Evolutionary conservation across 1,284 basidiomycete species (phyloP).

Genomic region (Phlebopus sp.): DNA sequence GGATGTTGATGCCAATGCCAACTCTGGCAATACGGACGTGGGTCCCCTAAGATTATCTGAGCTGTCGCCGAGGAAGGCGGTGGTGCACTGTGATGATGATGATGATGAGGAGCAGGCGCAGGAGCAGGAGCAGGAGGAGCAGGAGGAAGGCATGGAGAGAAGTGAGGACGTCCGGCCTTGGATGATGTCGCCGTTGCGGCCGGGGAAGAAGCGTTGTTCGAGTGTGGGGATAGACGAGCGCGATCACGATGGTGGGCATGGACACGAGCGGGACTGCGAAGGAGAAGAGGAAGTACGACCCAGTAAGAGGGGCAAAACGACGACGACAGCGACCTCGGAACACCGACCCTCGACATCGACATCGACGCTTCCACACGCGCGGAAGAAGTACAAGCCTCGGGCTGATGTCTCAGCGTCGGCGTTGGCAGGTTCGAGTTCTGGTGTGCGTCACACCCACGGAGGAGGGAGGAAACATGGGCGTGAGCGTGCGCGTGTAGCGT

Average conservation of each 20-base stretch:
- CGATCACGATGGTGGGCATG: too few species aligned
- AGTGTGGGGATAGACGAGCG: slow-evolving; percentile 8
- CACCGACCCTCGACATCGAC: slow-evolving; percentile 11
- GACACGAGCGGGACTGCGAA: background rate
- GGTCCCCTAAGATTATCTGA: slow-evolving; percentile 45
- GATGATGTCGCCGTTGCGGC: slow-evolving; percentile 25
- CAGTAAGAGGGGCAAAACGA: slow-evolving; percentile 30
- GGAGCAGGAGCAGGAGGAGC: too few species aligned
- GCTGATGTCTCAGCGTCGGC: slow-evolving; percentile 10
- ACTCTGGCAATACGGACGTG: too few species aligned
- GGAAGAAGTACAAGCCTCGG: slow-evolving; percentile 30
- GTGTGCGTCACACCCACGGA: slow-evolving; percentile 8
- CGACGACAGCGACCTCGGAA: slow-evolving; percentile 11
- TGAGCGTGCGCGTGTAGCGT: too few species aligned
- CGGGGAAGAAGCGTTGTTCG: slow-evolving; percentile 34
- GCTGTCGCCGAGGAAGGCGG: slow-evolving; percentile 45
- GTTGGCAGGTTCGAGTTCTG: slow-evolving; percentile 20
- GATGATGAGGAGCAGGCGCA: slow-evolving; percentile 6
- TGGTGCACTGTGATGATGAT: slow-evolving; percentile 16
- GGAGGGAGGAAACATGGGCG: background rate
- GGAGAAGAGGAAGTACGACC: slow-evolving; percentile 15
- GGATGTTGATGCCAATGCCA: too few species aligned
- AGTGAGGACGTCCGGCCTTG: too few species aligned
- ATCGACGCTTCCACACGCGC: slow-evolving; percentile 22
- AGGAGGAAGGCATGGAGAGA: too few species aligned